Base-by-base conservation (phyloP, 345 rosid species). In the Turnera subulata region DNA sequence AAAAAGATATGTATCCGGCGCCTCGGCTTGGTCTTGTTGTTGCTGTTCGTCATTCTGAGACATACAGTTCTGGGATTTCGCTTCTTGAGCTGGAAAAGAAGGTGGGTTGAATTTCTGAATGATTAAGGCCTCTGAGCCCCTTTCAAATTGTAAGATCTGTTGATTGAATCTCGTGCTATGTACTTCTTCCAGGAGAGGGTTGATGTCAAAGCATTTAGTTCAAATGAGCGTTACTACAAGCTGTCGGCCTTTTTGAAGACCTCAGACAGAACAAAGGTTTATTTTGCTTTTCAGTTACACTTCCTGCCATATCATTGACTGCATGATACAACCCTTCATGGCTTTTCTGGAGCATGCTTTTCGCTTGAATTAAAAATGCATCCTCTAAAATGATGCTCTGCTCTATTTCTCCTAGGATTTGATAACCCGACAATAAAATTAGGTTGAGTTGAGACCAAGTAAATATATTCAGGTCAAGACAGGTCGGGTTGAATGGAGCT, bases 31-130 rank as follows among this genome's bases (percentile, higher is more conserved):
- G 99, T 58, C 87, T 93, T 62, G 79, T 91, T 62, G 85, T 93
- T 63, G 96, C 97, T 60, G 70, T 82, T 77, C 76, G 75, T 56
- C 72, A 75, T 73, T 89, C 95, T 70, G 90, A 89, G 51, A 75
- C 73, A 52, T 93, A 73, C 73, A 73, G 97, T 77, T 84, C 94
- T 50, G 99, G 99, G 65, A 82, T 93, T 72, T 84, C 99, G 73
- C 96, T 93, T 60, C 83, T 85, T 64, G 97, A 89, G 70, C 83
- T 93, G 65, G 99, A 93, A 80, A 89, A 93, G 72, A 89, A 93
- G 97, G 99, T 93, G 49, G 71, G 46, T 44, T 15, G 15, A 25
- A 6, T 19, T 5, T 6, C 16, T 46, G 20, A 42, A 8, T n/a
- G 42, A 37, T 44, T 53, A 29, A 23, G 24, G 35, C 53, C 62